Percentiles rank a stretch among this genome's conserved stretches.
Conservation (phyloP, 2,329 filamentous ascomycete genomes). For the Botryotinia convoluta region DNA sequence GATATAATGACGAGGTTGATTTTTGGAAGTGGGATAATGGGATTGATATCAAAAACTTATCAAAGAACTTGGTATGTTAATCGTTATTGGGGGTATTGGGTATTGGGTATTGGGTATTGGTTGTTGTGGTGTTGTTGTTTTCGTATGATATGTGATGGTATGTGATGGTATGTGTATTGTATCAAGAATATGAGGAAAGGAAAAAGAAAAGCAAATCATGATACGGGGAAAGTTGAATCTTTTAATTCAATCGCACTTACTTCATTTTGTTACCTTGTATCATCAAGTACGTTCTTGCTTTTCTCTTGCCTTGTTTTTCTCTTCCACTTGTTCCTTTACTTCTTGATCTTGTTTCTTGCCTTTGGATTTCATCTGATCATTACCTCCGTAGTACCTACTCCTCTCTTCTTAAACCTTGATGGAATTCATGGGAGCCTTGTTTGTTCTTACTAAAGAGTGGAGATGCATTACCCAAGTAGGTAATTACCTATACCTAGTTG, state of each 20-base stretch:
- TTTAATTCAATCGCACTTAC: background rate
- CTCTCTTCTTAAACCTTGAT: background rate
- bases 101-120: no score
- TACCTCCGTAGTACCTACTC: background rate
- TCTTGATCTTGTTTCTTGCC: background rate
- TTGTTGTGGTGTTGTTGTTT: background rate
- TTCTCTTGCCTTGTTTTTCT: slow-evolving; percentile 1
- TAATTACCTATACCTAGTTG: background rate
- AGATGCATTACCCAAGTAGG: background rate
- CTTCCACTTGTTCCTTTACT: no score
- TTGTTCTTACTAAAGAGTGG: background rate
- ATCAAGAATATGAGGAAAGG: background rate
- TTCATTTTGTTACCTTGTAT: background rate
- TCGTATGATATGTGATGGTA: background rate
- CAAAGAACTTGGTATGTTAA: background rate
- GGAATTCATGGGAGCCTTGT: background rate
- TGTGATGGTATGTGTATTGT: background rate
- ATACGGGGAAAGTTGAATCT: background rate
- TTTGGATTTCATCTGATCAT: background rate
- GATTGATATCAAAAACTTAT: background rate
- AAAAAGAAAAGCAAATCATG: background rate
- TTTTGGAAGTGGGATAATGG: background rate
- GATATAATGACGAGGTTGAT: background rate
- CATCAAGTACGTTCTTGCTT: background rate
- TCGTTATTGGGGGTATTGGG: background rate